These are phyloP conservation scores for Komagataella phaffii DNA, from an alignment of 805 yeast species.

Conservation along the genomic window DNA sequence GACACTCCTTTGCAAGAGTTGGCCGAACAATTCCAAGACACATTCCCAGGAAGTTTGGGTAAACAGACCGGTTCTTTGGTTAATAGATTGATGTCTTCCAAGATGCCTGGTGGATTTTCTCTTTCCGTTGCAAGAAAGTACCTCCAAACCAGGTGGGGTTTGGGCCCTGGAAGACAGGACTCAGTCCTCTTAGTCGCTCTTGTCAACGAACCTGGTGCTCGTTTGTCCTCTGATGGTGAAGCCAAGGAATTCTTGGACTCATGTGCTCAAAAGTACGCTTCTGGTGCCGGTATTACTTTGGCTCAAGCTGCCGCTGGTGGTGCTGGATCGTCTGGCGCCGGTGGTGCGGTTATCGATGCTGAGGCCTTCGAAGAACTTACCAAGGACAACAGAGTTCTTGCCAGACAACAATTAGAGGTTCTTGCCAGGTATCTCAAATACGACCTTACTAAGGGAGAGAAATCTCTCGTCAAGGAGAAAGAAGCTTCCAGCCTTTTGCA, in stretches of 20 bases:
- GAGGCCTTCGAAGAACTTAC: constrained; percentile 85
- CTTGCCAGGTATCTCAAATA: constrained; percentile 90
- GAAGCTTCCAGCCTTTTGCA: constrained; percentile 77
- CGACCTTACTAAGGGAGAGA: constrained; percentile 86
- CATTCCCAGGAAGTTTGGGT: constrained; percentile 82
- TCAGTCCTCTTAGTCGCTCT: constrained; percentile 72
- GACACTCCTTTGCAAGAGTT: constrained; percentile 93
- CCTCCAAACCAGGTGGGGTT: constrained; percentile 85
- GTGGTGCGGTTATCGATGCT: constrained; percentile 83
- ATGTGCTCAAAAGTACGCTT: constrained; percentile 74
- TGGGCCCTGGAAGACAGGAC: constrained; percentile 91
- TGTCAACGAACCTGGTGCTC: constrained; percentile 81
- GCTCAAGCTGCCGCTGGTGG: constrained; percentile 49
- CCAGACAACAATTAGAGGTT: constrained; percentile 78
- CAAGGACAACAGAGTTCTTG: constrained; percentile 56
- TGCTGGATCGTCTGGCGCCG: constrained; percentile 41
- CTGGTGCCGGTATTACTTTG: constrained; percentile 67
- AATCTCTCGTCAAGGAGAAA: constrained; percentile 68
- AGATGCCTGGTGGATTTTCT: constrained; percentile 99
- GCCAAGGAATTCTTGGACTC: constrained; percentile 85
- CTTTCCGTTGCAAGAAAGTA: constrained; percentile 86
- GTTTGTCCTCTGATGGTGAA: constrained; percentile 77
- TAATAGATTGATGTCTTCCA: constrained; percentile 85
- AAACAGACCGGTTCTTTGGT: constrained; percentile 84
- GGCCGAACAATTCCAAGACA: constrained; percentile 90